Percentiles rank a stretch among this genome's conserved stretches.
These are phyloP conservation scores for Fusarium brevicatenulatum DNA, from an alignment of 2,329 filamentous ascomycete genomes.

Conservation along the genomic window DNA sequence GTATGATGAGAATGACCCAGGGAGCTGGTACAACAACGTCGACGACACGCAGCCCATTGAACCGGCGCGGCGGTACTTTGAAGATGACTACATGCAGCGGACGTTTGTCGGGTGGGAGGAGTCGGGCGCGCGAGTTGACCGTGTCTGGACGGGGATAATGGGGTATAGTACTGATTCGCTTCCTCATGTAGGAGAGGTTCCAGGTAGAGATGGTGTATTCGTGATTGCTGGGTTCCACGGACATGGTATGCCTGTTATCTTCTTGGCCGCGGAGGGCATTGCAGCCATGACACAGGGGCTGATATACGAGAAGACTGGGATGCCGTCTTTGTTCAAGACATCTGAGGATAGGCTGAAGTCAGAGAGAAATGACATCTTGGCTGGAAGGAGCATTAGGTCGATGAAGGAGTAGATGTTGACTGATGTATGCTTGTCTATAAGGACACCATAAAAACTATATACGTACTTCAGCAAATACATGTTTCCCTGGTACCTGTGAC, in stretches of 20 bases:
- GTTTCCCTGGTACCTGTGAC: neutral
- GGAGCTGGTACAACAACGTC: neutral
- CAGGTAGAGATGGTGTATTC: neutral
- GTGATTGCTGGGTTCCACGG: neutral
- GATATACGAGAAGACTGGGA: neutral
- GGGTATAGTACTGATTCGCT: neutral
- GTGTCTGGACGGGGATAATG: neutral
- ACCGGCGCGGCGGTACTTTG: neutral
- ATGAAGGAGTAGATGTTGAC: neutral
- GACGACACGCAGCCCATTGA: neutral
- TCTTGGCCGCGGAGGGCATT: neutral
- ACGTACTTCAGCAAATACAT: neutral
- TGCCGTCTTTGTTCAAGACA: neutral
- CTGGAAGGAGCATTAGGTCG: neutral
- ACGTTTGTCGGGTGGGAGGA: neutral
- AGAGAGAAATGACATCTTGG: neutral
- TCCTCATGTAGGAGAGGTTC: neutral
- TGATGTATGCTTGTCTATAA: neutral
- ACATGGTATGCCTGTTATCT: neutral
- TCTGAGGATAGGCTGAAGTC: neutral
- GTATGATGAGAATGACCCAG: neutral
- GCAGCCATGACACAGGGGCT: neutral
- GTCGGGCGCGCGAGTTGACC: neutral
- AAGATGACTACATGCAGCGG: neutral
- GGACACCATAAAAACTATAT: neutral